These are phyloP conservation scores for Phycomyces blakesleeanus DNA, from an alignment of 192 early-diverging fungal species.

Conservation along the genomic window DNA sequence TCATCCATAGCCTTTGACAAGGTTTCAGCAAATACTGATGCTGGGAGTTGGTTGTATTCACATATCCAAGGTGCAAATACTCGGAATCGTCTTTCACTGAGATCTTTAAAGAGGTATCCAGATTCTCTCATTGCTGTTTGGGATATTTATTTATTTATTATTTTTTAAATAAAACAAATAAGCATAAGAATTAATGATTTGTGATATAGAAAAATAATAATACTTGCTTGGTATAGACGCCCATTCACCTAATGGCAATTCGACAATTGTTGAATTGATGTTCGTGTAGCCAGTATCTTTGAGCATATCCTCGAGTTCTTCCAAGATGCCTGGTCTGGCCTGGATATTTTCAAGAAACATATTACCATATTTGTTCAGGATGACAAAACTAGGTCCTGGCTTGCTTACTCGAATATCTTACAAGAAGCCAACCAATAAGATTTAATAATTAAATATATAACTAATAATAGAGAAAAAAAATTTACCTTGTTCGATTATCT, in stretches of 20 bases:
- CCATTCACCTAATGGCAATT: constrained; percentile 33
- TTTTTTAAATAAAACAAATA: neutral
- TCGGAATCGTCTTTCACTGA: constrained; percentile 4
- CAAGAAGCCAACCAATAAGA: neutral
- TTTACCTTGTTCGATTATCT: constrained; percentile 16
- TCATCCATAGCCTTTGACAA: too few species aligned
- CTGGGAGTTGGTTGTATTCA: neutral
- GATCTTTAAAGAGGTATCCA: constrained; percentile 29
- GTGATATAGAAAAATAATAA: neutral
- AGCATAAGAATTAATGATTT: neutral
- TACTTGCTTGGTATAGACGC: constrained; percentile 13
- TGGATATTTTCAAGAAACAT: neutral
- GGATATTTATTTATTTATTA: too few species aligned
- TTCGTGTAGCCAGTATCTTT: neutral
- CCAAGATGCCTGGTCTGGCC: neutral
- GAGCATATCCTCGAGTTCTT: neutral
- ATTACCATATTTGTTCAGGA: neutral
- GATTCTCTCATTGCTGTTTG: constrained; percentile 20
- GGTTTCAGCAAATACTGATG: too few species aligned
- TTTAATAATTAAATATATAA: neutral
- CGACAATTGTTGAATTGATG: neutral
- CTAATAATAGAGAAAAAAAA: too few species aligned
- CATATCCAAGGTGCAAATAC: constrained; percentile 7
- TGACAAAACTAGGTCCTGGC: neutral
- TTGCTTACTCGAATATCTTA: constrained; percentile 1